Evolutionary conservation across 495 filamentous ascomycete genomes (phyloP), one percentile per base, ranked within the genome.

Genomic region (Hyaloscypha bicolor): DNA sequence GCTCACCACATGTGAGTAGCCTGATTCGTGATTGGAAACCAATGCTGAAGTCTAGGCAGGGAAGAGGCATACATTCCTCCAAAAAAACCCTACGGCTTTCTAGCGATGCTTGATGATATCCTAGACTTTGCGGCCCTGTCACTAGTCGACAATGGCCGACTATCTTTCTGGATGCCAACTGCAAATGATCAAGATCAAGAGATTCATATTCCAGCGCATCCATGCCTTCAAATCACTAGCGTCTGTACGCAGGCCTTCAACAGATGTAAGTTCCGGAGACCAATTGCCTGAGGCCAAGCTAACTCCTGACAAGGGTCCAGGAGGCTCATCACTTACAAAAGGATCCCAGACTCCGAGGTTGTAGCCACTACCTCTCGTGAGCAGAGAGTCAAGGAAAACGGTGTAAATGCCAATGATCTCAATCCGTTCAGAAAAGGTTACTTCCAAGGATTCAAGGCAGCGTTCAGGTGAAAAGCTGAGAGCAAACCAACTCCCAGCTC

Each of bases 91-190:
- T 99, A 98, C 76, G 91, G 93, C 66, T 97, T 99, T 70, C 82
- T 88, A 42, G 89, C 91, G 6, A 90, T 99, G 88, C 82, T 96
- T 58, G 89, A 91, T 71, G 93, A 97, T 76, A 90, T 99, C 55
- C 83, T 98, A 12, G 81, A 88, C 32, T 99, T 98, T 73, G 87
- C 93, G 0, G 85, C 88, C 0, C 79, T 83, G 14, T 88, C 85
- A n/a, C 81, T 99, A 4, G 92, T 97, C n/a, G 88, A 91, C 37
- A 79, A 86, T 67, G 96, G 93, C 0, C 81, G 95, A 55, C 73
- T 99, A 2, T 90, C 87, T 9, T 93, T 99, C 82, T 99, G 95
- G 95, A 97, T 98, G 93, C 95, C 95, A 0, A 96, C 93, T 2
- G 87, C 92, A 1, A 94, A 92, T 74, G 93, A 95, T 60, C 85